Evolutionary conservation across 2,329 filamentous ascomycete species (phyloP).

Genomic region (Fusarium tjaetaba): DNA sequence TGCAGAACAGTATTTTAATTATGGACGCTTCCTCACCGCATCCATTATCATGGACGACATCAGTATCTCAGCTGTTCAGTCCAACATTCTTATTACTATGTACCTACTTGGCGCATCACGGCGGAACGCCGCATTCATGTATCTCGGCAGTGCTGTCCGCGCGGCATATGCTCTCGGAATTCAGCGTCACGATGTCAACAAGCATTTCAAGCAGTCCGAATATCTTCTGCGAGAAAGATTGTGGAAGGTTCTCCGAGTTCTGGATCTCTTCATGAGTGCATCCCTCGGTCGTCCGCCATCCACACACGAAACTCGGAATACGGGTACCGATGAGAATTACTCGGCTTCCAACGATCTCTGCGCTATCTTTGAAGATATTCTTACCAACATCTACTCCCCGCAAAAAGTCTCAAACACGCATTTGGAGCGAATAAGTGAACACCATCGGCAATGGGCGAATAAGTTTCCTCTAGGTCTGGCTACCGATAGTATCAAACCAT

Average conservation of each 20-base stretch:
- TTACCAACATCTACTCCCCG: not conserved
- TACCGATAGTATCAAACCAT: not conserved
- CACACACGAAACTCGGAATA: not conserved
- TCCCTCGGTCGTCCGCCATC: not conserved
- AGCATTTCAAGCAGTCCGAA: not conserved
- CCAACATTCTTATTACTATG: not conserved
- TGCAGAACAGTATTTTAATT: not conserved
- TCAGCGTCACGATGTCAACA: not conserved
- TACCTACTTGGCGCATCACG: not conserved
- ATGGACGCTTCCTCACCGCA: not conserved
- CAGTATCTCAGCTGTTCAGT: not conserved
- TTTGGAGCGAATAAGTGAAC: not conserved
- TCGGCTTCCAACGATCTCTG: not conserved
- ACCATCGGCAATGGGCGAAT: not conserved
- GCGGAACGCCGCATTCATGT: not conserved
- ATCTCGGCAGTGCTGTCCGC: not conserved
- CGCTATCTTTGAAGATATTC: not conserved
- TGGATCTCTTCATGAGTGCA: not conserved
- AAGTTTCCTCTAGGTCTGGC: not conserved
- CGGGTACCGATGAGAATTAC: not conserved
- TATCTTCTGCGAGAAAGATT: not conserved
- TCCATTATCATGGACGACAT: not conserved
- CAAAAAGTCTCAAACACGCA: not conserved
- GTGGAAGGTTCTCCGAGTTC: not conserved
- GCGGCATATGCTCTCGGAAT: not conserved